Evolutionary conservation across 352 stramenopile genomes (phyloP).

Genomic region (Phytophthora citricola): DNA sequence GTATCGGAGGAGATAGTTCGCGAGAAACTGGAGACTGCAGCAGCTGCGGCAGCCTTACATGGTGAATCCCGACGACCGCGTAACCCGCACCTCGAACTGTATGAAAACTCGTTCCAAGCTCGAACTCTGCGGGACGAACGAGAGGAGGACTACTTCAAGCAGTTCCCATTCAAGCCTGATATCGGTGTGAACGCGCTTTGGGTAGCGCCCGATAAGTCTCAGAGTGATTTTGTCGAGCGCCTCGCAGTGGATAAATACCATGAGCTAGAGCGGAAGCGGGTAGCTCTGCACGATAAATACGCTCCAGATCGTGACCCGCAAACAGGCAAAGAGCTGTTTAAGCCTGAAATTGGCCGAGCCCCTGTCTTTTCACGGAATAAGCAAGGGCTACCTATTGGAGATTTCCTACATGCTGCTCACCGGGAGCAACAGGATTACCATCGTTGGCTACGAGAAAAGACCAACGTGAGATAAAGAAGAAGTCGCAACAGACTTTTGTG

Average conservation of each 20-base stretch:
- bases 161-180: conserved; percentile 82
- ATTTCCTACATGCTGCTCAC: conserved; percentile 76
- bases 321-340: conserved; percentile 74
- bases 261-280: conserved; percentile 64
- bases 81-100: conserved; percentile 69
- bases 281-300: conserved; percentile 71
- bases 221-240: conserved; percentile 68
- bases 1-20: conserved; percentile 78
- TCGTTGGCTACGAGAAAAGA: conserved; percentile 52
- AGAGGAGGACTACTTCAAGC: conserved; percentile 62
- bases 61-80: conserved; percentile 37
- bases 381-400: conserved; percentile 69
- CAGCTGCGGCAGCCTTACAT: conserved; percentile 23
- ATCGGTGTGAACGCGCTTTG: conserved; percentile 81
- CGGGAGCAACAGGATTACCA: conserved; percentile 71
- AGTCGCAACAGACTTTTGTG: conserved; percentile 59
- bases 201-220: conserved; percentile 41
- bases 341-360: conserved; percentile 64
- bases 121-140: conserved; percentile 47
- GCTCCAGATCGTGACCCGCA: conserved; percentile 60
- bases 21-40: conserved; percentile 65
- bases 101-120: conserved; percentile 72
- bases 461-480: conserved; percentile 49
- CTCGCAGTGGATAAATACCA: conserved; percentile 77
- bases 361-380: conserved; percentile 80